Percentiles rank a stretch among this genome's conserved stretches.
Conservation (phyloP, 2,329 filamentous ascomycete genomes). For the Neonectria magnoliae region DNA sequence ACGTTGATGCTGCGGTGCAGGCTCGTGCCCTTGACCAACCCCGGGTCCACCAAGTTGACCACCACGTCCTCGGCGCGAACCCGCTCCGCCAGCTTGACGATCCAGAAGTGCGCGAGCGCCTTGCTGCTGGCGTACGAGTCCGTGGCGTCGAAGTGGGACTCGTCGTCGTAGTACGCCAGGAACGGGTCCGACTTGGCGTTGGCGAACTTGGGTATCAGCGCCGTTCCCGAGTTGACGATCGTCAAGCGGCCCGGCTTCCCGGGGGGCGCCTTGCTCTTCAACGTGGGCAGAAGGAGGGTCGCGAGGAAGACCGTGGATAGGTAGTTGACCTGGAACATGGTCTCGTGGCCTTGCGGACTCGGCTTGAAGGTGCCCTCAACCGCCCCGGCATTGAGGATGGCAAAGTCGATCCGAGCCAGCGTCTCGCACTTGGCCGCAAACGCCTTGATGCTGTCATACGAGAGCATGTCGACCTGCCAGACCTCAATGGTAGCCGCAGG, state of each 20-base stretch:
- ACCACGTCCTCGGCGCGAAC: conserved; percentile 53
- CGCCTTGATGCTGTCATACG: conserved; percentile 54
- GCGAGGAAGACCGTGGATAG: conserved; percentile 49
- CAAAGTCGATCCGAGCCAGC: conserved; percentile 54
- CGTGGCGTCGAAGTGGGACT: conserved; percentile 30
- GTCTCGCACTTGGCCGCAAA: conserved; percentile 52
- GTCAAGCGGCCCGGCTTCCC: conserved; percentile 41
- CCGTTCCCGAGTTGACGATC: conserved; percentile 45
- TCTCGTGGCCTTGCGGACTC: conserved; percentile 51
- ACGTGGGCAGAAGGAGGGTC: conserved; percentile 46
- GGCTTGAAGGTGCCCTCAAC: conserved; percentile 35
- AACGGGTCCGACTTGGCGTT: conserved; percentile 35
- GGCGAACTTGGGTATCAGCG: conserved; percentile 37
- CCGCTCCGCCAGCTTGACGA: conserved; percentile 48
- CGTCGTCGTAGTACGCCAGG: conserved; percentile 46
- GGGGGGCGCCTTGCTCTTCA: conserved; percentile 41
- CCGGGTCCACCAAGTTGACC: conserved; percentile 60
- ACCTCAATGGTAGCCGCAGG: conserved; percentile 55
- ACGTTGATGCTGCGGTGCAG: conserved; percentile 48
- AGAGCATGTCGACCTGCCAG: conserved; percentile 60
- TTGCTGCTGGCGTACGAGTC: conserved; percentile 45
- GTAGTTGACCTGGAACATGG: conserved; percentile 53
- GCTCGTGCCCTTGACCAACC: conserved; percentile 53
- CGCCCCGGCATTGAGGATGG: conserved; percentile 58
- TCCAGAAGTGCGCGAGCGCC: conserved; percentile 48